A percentile compares a stretch with the other conserved stretches of the same genome.
Evolutionary conservation across 495 filamentous ascomycete genomes (phyloP).

Genomic region (Penicillium parvum): DNA sequence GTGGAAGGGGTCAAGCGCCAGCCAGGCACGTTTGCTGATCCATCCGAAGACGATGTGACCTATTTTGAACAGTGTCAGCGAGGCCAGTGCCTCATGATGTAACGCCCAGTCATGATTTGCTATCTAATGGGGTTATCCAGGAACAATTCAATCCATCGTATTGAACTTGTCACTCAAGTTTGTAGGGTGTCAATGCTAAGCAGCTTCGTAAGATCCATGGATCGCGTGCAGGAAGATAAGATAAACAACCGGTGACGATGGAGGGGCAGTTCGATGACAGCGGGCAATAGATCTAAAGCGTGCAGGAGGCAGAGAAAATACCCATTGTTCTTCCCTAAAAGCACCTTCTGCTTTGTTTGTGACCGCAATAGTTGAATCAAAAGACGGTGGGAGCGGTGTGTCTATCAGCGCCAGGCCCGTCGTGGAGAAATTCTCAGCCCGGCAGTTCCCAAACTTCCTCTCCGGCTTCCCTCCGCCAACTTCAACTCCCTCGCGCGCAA

Average conservation of each 20-base stretch:
- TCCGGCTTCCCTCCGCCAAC: constrained; percentile 14
- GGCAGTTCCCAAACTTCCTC: constrained; percentile 15
- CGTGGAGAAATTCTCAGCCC: constrained; percentile 24
- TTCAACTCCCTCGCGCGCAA: neutral
- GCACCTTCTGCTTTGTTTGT: neutral
- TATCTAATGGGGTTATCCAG: too few relatives aligned
- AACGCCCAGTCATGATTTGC: constrained; percentile 11
- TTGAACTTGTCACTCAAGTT: neutral
- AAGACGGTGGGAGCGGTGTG: constrained; percentile 12
- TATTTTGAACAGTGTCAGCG: constrained; percentile 59
- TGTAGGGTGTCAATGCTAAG: neutral
- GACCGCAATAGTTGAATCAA: constrained; percentile 5
- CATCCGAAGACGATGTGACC: constrained; percentile 52
- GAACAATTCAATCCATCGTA: too few relatives aligned
- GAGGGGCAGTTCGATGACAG: constrained; percentile 16
- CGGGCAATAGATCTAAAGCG: neutral
- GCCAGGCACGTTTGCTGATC: constrained; percentile 34
- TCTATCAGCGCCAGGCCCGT: neutral
- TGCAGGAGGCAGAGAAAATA: neutral
- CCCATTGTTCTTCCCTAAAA: too few relatives aligned
- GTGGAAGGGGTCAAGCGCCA: constrained; percentile 69
- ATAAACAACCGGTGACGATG: constrained; percentile 27
- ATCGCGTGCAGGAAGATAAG: constrained; percentile 17
- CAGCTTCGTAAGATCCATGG: constrained; percentile 7
- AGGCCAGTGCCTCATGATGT: constrained; percentile 51